These are phyloP conservation scores for Trebouxia sp. DNA, from an alignment of 139 green algal species.

Conservation along the genomic window DNA sequence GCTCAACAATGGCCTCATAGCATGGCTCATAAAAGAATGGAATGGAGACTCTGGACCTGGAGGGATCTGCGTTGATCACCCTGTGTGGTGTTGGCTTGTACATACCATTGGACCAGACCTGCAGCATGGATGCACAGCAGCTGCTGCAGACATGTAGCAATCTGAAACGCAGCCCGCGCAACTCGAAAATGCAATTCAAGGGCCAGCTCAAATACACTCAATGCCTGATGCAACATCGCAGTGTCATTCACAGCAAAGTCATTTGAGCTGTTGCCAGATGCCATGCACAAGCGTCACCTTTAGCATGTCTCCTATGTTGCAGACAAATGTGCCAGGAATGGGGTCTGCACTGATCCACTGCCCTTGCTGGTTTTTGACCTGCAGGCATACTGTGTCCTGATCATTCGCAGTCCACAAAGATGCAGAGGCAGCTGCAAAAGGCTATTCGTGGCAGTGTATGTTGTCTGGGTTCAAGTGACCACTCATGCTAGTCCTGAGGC, in stretches of 20 bases:
- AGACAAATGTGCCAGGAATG: conserved; percentile 55
- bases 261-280: neutral
- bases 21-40: conserved; percentile 72
- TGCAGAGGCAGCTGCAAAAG: no score
- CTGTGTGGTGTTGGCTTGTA: conserved; percentile 57
- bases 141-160: no score
- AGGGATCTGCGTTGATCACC: conserved; percentile 47
- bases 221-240: neutral
- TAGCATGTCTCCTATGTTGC: conserved; percentile 60
- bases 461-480: neutral
- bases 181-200: no score
- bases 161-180: no score
- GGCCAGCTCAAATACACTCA: no score
- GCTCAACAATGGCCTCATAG: conserved; percentile 52
- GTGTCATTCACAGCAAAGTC: neutral
- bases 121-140: no score
- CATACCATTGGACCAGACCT: conserved; percentile 52
- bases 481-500: no score
- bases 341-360: conserved; percentile 57
- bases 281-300: conserved; percentile 6
- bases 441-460: neutral
- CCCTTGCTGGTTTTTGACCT: conserved; percentile 59
- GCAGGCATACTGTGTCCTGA: no score
- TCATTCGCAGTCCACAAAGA: no score
- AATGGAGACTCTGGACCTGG: conserved; percentile 42